Evolutionary conservation across 2,329 filamentous ascomycete species (phyloP).

Genomic region (Fusarium chaquense): DNA sequence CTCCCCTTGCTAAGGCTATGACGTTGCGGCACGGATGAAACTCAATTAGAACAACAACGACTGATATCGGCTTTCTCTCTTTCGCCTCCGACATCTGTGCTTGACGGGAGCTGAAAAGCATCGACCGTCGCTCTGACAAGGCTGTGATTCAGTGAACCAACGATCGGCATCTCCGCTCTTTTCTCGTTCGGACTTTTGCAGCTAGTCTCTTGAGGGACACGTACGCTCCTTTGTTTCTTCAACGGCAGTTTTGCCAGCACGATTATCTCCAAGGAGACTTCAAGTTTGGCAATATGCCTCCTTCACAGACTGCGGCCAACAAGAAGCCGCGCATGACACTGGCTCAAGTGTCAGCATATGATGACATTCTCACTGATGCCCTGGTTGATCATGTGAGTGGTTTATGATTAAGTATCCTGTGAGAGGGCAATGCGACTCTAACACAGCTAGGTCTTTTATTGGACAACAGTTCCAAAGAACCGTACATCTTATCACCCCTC

Average conservation of each 20-base stretch:
- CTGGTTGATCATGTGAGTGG: slow-evolving; percentile 90
- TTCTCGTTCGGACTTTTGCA: slow-evolving; percentile 33
- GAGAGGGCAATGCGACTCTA: slow-evolving; percentile 32
- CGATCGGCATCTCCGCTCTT: slow-evolving; percentile 28
- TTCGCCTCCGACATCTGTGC: slow-evolving; percentile 3
- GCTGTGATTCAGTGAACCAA: slow-evolving; percentile 5
- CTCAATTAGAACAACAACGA: slow-evolving; percentile 39
- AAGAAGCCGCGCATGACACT: slow-evolving; percentile 84
- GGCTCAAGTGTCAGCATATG: slow-evolving; percentile 89
- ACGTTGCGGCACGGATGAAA: slow-evolving; percentile 45
- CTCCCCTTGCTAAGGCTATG: slow-evolving; percentile 41
- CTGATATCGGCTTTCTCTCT: slow-evolving; percentile 29
- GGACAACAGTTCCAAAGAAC: slow-evolving; percentile 96
- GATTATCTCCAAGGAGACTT: neutral
- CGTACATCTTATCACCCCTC: slow-evolving; percentile 86
- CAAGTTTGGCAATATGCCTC: slow-evolving; percentile 51
- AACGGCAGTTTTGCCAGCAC: slow-evolving; percentile 5
- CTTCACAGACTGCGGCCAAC: slow-evolving; percentile 51
- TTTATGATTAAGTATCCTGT: slow-evolving; percentile 12
- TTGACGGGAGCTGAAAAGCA: neutral
- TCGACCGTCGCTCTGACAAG: neutral
- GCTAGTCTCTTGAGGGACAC: slow-evolving; percentile 31
- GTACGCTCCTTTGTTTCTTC: slow-evolving; percentile 39
- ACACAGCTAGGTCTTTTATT: slow-evolving; percentile 79
- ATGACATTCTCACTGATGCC: slow-evolving; percentile 95